phyloP scores from a whole-genome alignment of 768 basidiomycete species.

The Tricholoma terreum region DNA sequence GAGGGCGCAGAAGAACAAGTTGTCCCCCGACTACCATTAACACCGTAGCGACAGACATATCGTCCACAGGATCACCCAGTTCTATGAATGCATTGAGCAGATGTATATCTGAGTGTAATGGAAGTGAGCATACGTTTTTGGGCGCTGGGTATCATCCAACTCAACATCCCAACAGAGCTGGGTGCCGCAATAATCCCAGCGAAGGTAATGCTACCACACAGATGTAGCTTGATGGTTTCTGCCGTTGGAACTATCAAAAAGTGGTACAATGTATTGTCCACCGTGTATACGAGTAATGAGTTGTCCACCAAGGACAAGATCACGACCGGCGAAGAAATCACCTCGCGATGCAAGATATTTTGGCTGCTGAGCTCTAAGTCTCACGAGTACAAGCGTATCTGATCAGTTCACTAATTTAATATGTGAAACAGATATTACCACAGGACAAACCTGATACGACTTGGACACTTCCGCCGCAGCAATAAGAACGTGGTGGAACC shows the following conservation, averaged over 20 bases:
- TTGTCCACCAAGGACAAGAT: conserved; percentile 93
- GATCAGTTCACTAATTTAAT: conserved; percentile 2
- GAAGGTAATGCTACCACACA: conserved; percentile 95
- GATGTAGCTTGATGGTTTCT: conserved; percentile 79
- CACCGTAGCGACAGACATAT: conserved; percentile 91
- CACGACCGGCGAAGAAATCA: conserved; percentile 72
- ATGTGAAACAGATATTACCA: not conserved
- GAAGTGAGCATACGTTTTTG: conserved; percentile 74
- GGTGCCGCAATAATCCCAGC: conserved; percentile 85
- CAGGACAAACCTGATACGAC: conserved; percentile 62
- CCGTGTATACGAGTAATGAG: conserved; percentile 89
- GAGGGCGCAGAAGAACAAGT: conserved; percentile 82
- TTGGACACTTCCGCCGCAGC: conserved; percentile 83
- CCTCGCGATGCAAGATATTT: conserved; percentile 80
- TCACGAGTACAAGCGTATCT: conserved; percentile 94
- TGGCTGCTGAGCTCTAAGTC: conserved; percentile 83
- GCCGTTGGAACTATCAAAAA: conserved; percentile 85
- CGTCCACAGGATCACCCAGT: conserved; percentile 90
- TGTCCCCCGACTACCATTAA: conserved; percentile 94
- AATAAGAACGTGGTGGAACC: conserved; percentile 96
- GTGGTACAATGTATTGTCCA: conserved; percentile 91
- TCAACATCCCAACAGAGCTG: conserved; percentile 80
- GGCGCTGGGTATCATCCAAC: conserved; percentile 93
- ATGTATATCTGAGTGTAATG: not conserved
- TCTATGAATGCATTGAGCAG: conserved; percentile 44